These are phyloP conservation scores for Phytophthora idaei DNA, from an alignment of 352 stramenopile genomes.

Conservation along the genomic window DNA sequence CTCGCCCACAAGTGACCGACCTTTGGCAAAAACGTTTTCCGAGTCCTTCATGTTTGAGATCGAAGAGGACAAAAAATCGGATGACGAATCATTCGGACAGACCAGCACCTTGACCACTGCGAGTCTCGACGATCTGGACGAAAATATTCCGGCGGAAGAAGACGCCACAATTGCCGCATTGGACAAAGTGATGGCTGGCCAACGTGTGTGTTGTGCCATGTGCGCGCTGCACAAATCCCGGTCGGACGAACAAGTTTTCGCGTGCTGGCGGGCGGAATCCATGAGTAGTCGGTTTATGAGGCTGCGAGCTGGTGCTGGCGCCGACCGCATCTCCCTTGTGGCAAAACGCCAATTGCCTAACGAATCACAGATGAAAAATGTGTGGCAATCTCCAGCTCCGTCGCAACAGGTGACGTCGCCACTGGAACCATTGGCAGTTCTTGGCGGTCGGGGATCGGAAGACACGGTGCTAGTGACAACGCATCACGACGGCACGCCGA, in stretches of 20 bases:
- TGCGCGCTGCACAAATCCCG: slow-evolving; percentile 38
- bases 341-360: slow-evolving; percentile 6
- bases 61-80: slow-evolving; percentile 7
- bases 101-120: slow-evolving; percentile 24
- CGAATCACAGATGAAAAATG: slow-evolving; percentile 11
- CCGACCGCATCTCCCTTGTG: slow-evolving; percentile 23
- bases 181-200: slow-evolving; percentile 27
- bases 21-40: slow-evolving; percentile 41
- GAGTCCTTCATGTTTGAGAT: slow-evolving; percentile 36
- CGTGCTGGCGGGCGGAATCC: slow-evolving; percentile 33
- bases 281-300: slow-evolving; percentile 36
- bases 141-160: slow-evolving; percentile 15
- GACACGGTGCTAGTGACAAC: slow-evolving; percentile 6
- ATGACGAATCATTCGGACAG: slow-evolving; percentile 16
- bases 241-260: slow-evolving; percentile 51
- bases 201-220: slow-evolving; percentile 49
- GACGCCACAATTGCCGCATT: slow-evolving; percentile 8
- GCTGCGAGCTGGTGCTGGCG: slow-evolving; percentile 18
- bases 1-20: slow-evolving; percentile 27
- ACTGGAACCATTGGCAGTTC: slow-evolving; percentile 27
- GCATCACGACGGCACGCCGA: slow-evolving; percentile 41
- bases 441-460: slow-evolving; percentile 12
- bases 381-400: slow-evolving; percentile 21
- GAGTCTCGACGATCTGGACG: slow-evolving; percentile 27
- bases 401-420: slow-evolving; percentile 33